Evolutionary conservation across 352 stramenopile genomes (phyloP), one percentile per base, ranked within the genome.

Genomic region (Phytophthora niederhauseri): DNA sequence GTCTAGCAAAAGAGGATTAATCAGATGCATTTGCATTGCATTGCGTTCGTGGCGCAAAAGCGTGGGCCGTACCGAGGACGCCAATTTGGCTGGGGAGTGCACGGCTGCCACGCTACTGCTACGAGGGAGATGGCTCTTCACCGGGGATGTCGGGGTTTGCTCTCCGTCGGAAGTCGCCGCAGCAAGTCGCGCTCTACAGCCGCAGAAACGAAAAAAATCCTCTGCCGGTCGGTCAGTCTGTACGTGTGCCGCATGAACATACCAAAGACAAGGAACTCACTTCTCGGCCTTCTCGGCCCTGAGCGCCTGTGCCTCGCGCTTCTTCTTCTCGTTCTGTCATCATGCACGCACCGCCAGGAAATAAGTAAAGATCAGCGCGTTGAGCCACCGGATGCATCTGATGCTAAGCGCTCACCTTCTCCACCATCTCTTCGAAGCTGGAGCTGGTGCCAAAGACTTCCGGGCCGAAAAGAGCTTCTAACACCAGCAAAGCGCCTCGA

Each of bases 381-480:
- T 41, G 31, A 20, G n/a, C 19, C 34, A 28, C 20, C 26, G 36
- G 60, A 52, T 48, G 52, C 30, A 51, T 71, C 48, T 70, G 55
- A 62, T 66, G 43, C n/a, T 15, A 50, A 22, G 61, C 30, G 34
- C 66, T 57, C 46, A 80, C 75, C 82, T 94, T 95, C 43, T 94
- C 87, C 36, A 95, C 81, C 87, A 95, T 95, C 64, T 93, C 85
- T 66, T 94, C 84, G 64, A 93, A 95, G 55, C 78, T 88, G 1
- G 57, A 70, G 50, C 85, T 84, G 24, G 60, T 71, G 28, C 87
- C 87, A 70, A 89, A 94, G 15, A 92, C 78, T 11, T 80, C 72
- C 0, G 71, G 15, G 0, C 88, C 85, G 60, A 93, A 93, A 22
- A 92, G 57, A 4, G 80, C 75, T 31, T 87, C 86, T 22, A 95